Evolutionary conservation across 2,329 filamentous ascomycete genomes (phyloP), one percentile per base, ranked within the genome.

Genomic region (Diaporthe sp.): DNA sequence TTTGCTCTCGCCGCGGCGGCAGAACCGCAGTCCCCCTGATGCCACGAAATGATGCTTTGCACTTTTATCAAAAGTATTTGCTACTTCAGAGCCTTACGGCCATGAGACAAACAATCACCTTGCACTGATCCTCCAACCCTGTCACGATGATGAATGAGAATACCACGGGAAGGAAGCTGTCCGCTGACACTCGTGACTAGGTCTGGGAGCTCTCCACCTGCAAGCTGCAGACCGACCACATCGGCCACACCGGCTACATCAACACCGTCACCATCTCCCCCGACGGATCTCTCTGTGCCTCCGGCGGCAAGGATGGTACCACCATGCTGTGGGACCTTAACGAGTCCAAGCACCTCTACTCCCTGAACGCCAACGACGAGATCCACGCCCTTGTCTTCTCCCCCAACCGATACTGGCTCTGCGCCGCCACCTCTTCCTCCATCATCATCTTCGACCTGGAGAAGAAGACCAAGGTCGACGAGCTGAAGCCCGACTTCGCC

Each of bases 391-490:
- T 99, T 82, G 97, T 98, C 88, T 99, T 99, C 95, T 98, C 97
- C 80, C 97, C 97, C 86, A 99, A 99, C 95, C 94, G 97, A 88
- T 99, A 99, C 95, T 99, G 97, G 97, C 94, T 99, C 83, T 99
- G 97, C 92, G 97, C 97, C 86, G 97, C 97, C 86, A 99, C 97
- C 80, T 92, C 95, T 86, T 95, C 92, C 90, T 95, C 93, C 92
- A 98, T 99, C 92, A 98, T 98, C 92, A 98, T 99, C 92, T 99
- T 99, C 90, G 97, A 99, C 86, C 93, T 99, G 82, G 97, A 99
- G 95, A 99, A 99, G 96, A 99, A 99, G 96, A 97, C 94, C 94
- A 98, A 98, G 94, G 96, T 98, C 85, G 96, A 98, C 84, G 97
- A 98, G 93, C 93, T 99, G 88, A 98, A 98, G 94, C 96, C 96